Conservation (phyloP, 2,329 filamentous ascomycete genomes). For the Fusarium staphyleae region DNA sequence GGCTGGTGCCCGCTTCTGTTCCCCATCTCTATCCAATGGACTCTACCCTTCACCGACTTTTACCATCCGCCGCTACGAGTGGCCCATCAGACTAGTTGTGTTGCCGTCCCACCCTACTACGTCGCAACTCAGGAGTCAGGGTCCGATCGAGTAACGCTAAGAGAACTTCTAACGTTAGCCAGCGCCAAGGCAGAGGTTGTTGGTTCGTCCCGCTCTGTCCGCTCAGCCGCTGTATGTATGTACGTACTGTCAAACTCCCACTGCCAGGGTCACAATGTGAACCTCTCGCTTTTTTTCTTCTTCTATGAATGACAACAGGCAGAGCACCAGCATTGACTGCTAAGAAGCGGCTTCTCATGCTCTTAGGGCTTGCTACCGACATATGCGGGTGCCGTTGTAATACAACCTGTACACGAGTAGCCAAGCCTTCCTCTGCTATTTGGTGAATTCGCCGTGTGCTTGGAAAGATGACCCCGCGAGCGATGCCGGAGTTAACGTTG, state of each 20-base stretch:
- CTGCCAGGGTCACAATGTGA: not conserved
- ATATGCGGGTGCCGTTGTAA: not conserved
- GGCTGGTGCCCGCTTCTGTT: constrained; percentile 33
- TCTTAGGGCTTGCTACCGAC: constrained; percentile 1
- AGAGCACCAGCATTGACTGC: not conserved
- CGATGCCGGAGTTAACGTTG: not conserved
- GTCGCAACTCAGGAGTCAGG: constrained; percentile 38
- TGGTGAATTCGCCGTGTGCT: not conserved
- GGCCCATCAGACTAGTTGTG: constrained; percentile 34
- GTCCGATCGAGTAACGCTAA: constrained; percentile 35
- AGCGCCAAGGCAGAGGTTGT: constrained; percentile 20
- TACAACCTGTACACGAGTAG: not conserved
- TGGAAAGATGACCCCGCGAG: not conserved
- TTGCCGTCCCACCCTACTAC: constrained; percentile 36
- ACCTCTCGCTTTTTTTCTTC: not conserved
- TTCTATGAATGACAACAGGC: not conserved
- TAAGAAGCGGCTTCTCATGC: not conserved
- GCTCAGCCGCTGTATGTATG: too few relatives aligned
- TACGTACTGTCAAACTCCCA: too few relatives aligned
- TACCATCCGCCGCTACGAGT: constrained; percentile 35
- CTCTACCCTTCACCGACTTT: constrained; percentile 45
- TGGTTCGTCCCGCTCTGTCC: constrained; percentile 29
- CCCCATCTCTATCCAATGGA: constrained; percentile 28
- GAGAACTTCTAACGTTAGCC: constrained; percentile 17
- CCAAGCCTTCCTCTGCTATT: not conserved